Conservation (phyloP, 495 filamentous ascomycete genomes). For the Daldinia caldariorum region DNA sequence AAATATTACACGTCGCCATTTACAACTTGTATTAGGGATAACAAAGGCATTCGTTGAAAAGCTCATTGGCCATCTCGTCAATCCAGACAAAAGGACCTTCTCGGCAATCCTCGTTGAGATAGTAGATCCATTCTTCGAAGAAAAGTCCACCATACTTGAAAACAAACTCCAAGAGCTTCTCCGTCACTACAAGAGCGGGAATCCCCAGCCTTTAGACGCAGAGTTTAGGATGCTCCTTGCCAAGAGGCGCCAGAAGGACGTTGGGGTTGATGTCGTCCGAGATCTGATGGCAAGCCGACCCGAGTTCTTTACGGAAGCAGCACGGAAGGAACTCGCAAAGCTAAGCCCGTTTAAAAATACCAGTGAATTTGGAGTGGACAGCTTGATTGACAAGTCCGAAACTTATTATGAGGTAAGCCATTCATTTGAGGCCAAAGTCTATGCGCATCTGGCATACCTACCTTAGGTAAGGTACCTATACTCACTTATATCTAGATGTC, state of each 20-base stretch:
- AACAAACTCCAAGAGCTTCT: slow-evolving; percentile 54
- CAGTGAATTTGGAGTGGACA: slow-evolving; percentile 47
- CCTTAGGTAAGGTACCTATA: too few relatives aligned
- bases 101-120: slow-evolving; percentile 44
- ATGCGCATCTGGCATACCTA: background rate
- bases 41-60: slow-evolving; percentile 47
- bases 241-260: slow-evolving; percentile 13
- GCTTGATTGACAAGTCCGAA: slow-evolving; percentile 49
- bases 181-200: slow-evolving; percentile 46
- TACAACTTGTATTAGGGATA: slow-evolving; percentile 39
- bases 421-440: background rate
- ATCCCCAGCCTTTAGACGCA: slow-evolving; percentile 43
- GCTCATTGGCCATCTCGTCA: slow-evolving; percentile 42
- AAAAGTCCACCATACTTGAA: slow-evolving; percentile 43
- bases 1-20: slow-evolving; percentile 43
- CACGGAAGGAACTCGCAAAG: slow-evolving; percentile 3
- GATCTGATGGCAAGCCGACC: slow-evolving; percentile 28
- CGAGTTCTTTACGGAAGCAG: slow-evolving; percentile 27
- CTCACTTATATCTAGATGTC: slow-evolving; percentile 42
- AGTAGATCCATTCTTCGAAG: slow-evolving; percentile 53
- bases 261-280: slow-evolving; percentile 21
- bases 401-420: slow-evolving; percentile 50
- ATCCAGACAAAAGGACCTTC: slow-evolving; percentile 37
- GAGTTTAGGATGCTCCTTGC: slow-evolving; percentile 38
- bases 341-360: background rate